Percentiles rank a stretch among this genome's conserved stretches.
Evolutionary conservation across 495 filamentous ascomycete genomes (phyloP).

Genomic region (Hyaloscypha variabilis): DNA sequence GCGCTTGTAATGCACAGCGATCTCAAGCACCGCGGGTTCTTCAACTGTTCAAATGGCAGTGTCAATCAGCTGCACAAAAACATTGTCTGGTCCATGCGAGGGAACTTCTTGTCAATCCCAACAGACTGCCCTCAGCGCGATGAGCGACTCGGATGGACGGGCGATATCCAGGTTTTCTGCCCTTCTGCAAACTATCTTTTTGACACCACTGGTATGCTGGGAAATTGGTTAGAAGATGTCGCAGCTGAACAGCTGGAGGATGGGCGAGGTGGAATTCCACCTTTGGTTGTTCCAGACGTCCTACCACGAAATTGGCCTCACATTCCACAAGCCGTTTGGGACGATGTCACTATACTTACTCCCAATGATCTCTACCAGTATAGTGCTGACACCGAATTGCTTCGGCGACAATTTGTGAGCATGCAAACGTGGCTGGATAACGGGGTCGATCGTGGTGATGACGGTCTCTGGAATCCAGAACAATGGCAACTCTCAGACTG

Average conservation of each 20-base stretch:
- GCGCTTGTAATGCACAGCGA: conserved; percentile 53
- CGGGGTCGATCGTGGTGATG: conserved; percentile 43
- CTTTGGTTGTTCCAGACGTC: conserved; percentile 13
- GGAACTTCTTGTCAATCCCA: conserved; percentile 56
- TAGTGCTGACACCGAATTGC: conserved; percentile 43
- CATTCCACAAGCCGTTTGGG: conserved; percentile 47
- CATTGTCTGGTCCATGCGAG: conserved; percentile 51
- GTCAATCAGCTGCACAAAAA: conserved; percentile 53
- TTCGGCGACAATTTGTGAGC: conserved; percentile 44
- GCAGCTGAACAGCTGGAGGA: conserved; percentile 30
- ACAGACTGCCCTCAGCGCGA: conserved; percentile 59
- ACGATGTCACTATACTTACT: conserved; percentile 45
- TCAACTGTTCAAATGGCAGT: conserved; percentile 46
- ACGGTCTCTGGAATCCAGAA: conserved; percentile 39
- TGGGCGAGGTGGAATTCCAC: neutral
- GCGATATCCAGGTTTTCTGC: conserved; percentile 50
- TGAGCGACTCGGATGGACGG: conserved; percentile 58
- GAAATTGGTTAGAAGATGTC: conserved; percentile 42
- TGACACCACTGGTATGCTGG: conserved; percentile 48
- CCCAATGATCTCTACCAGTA: conserved; percentile 45
- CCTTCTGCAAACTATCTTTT: conserved; percentile 52
- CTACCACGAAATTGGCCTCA: conserved; percentile 4
- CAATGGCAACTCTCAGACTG: conserved; percentile 51
- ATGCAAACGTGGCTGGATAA: conserved; percentile 49
- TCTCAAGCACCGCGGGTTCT: conserved; percentile 47